Base-by-base conservation (phyloP, 208 protist genomes). In the Crithidia acanthocephali region DNA sequence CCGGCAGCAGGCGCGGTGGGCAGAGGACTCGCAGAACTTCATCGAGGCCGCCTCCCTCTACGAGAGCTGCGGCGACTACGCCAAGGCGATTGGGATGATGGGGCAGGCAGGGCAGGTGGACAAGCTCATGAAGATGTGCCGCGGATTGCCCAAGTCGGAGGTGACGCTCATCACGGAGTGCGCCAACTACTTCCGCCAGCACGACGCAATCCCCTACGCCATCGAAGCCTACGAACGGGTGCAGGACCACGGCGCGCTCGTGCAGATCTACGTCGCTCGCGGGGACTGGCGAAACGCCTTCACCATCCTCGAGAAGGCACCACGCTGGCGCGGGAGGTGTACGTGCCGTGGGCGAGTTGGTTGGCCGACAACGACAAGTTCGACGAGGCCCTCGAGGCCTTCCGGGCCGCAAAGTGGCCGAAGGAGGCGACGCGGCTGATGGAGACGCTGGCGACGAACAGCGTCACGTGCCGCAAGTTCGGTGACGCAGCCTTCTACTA, bases 341-440 rank as follows among this genome's bases (percentile, higher is more conserved):
- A 98, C 76, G 82, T 98, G 53, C 98, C 98, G 63, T 99, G 98
- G 85, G 98, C 98, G 10, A 85, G 89, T n/a, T 99, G 97, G 95
- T 85, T 99, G 44, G 95, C 90, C 8, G 85, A 97, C 61, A 90
- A 97, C 69, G 98, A 98, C 55, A 78, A 86, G 48, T 99, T 99
- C 72, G 95, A 98, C 50, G 96, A 99, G 74, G 97, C 98, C 2
- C 83, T 96, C 16, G 91, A 97, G 71, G 95, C 96, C 0, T 98
- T 97, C 79, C 84, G 89, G 18, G 73, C 91, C 20, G 96, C 97
- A 7, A 93, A 95, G 57, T 88, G 87, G 86, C 93, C 94, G 1
- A 81, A 92, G 66, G 86, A 98, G 79, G 90, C 98, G 35, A 67
- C 96, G 20, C 81, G 86, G 28, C 88, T 99, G 71, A 94, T 98